A percentile compares a stretch with the other conserved stretches of the same genome.
Conservation (phyloP, 75 land plant genomes). For the Gnetum montanum region DNA sequence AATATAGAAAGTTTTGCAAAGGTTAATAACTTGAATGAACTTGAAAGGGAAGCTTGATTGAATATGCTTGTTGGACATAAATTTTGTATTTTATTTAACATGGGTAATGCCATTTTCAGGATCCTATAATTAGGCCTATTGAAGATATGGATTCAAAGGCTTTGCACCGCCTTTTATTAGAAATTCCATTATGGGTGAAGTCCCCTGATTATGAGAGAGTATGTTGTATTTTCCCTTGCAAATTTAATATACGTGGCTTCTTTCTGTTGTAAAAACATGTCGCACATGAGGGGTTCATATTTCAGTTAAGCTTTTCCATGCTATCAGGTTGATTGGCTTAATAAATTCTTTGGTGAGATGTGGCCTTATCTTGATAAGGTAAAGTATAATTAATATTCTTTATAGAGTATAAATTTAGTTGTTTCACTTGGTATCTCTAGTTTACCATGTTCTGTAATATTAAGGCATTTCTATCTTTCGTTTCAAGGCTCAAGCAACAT, state of each 20-base stretch:
- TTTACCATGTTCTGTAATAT: too few species aligned
- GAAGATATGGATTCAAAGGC: slow-evolving; percentile 48
- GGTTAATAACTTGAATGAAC: too few species aligned
- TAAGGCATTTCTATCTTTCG: too few species aligned
- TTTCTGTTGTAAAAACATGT: not conserved
- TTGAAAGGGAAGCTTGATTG: not conserved
- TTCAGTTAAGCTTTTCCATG: too few species aligned
- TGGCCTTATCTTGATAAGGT: slow-evolving; percentile 99
- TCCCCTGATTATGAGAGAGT: slow-evolving; percentile 92
- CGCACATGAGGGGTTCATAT: too few species aligned
- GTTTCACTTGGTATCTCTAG: not conserved
- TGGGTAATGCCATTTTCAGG: slow-evolving; percentile 46
- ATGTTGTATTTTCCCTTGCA: slow-evolving; percentile 4
- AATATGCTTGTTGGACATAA: not conserved
- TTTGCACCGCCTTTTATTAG: slow-evolving; percentile 40
- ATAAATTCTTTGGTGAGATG: slow-evolving; percentile 53
- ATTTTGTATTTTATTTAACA: not conserved
- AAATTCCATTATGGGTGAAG: slow-evolving; percentile 85
- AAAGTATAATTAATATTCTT: not conserved
- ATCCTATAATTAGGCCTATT: slow-evolving; percentile 46
- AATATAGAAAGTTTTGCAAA: too few species aligned
- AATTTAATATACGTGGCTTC: not conserved
- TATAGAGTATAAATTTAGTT: not conserved
- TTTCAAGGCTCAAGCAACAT: too few species aligned
- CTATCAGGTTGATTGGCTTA: slow-evolving; percentile 85